Conservation (phyloP, 768 basidiomycete genomes). For the Russula sp. region DNA sequence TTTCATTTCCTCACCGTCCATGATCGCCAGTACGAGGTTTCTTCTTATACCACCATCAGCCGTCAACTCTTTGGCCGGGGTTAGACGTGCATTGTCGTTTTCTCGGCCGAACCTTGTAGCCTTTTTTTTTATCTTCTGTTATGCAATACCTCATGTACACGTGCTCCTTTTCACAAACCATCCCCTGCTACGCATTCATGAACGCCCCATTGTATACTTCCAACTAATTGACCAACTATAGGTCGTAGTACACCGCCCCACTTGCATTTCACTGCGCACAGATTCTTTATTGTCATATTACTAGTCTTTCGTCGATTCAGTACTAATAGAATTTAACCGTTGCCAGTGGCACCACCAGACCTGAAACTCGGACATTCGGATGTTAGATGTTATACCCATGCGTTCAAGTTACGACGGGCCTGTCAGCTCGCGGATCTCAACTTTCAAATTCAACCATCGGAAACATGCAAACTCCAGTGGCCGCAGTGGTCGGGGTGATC, state of each 20-base stretch:
- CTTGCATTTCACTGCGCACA: slow-evolving; percentile 9
- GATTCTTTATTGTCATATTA: slow-evolving; percentile 18
- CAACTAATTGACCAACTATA: slow-evolving; percentile 12
- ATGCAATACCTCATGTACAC: slow-evolving; percentile 22
- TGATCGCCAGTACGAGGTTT: slow-evolving; percentile 35
- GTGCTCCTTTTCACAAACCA: slow-evolving; percentile 11
- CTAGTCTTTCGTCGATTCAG: slow-evolving; percentile 14
- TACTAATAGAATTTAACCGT: slow-evolving; percentile 14
- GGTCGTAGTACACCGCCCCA: slow-evolving; percentile 6
- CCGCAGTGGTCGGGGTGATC: no score
- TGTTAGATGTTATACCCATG: not conserved
- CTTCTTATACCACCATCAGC: not conserved
- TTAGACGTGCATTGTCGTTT: not conserved
- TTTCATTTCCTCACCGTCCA: slow-evolving; percentile 49
- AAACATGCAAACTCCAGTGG: slow-evolving; percentile 10
- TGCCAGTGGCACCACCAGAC: slow-evolving; percentile 7
- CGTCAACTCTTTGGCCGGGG: slow-evolving; percentile 3
- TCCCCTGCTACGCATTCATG: slow-evolving; percentile 17
- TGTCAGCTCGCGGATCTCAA: not conserved
- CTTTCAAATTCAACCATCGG: not conserved
- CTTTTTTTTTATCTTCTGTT: slow-evolving; percentile 15
- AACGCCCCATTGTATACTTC: slow-evolving; percentile 19
- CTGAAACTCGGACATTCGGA: not conserved
- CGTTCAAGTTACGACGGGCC: not conserved
- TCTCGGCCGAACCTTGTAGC: slow-evolving; percentile 12